Percentiles rank a stretch among this genome's conserved stretches.
Evolutionary conservation across 2,329 filamentous ascomycete species (phyloP).

Genomic region (Byssothecium circinans): DNA sequence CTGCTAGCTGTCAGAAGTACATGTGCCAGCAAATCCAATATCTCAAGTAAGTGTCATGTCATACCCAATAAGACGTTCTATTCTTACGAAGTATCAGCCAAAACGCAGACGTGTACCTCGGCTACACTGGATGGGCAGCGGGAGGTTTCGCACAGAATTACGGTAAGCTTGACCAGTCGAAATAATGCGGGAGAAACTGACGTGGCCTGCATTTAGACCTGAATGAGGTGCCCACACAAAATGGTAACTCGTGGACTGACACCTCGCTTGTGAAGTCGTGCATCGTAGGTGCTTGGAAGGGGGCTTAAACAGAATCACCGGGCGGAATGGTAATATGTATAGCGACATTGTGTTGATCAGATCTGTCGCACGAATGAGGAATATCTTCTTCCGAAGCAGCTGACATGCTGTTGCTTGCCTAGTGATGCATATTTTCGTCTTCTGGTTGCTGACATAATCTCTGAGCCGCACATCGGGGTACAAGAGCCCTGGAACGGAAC

Average conservation of each 20-base stretch:
- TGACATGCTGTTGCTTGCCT: too few relatives aligned
- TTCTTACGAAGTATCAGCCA: constrained; percentile 16
- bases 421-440: too few relatives aligned
- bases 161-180: too few relatives aligned
- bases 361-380: background rate
- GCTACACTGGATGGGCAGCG: constrained; percentile 35
- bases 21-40: constrained; percentile 39
- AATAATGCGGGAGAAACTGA: too few relatives aligned
- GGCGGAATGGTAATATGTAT: background rate
- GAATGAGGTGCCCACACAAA: constrained; percentile 24
- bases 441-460: background rate
- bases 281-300: constrained; percentile 22
- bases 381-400: background rate
- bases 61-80: background rate
- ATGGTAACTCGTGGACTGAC: constrained; percentile 19
- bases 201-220: too few relatives aligned
- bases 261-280: constrained; percentile 19
- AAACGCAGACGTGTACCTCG: constrained; percentile 36
- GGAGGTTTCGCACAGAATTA: constrained; percentile 31
- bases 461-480: background rate
- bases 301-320: too few relatives aligned
- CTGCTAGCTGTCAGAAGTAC: constrained; percentile 35
- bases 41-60: constrained; percentile 22
- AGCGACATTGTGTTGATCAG: background rate
- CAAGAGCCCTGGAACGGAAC: background rate